Conservation (phyloP, 1,284 basidiomycete species). For the Neonothopanus nambi region DNA sequence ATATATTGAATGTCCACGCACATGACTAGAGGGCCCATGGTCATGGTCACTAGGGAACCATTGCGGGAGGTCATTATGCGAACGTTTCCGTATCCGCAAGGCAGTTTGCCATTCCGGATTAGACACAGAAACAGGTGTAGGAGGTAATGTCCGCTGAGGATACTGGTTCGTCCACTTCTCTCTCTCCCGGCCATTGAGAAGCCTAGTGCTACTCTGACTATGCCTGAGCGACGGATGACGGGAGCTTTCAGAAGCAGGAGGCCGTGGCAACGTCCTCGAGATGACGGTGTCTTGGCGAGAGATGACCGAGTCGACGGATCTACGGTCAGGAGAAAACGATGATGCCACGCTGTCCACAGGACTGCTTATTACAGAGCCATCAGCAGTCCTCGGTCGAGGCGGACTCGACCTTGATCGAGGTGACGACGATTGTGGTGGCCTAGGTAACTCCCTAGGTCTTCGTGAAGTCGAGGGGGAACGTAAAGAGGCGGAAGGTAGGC, state of each 20-base stretch:
- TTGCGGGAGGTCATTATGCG: constrained; percentile 7
- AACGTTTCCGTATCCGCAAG: constrained; percentile 12
- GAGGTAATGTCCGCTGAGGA: constrained; percentile 14
- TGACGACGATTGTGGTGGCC: constrained; percentile 15
- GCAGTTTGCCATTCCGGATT: constrained; percentile 8
- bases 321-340: constrained; percentile 4
- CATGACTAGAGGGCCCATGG: not conserved
- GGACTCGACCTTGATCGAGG: constrained; percentile 30
- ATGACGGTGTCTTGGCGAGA: constrained; percentile 3
- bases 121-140: constrained; percentile 11
- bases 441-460: constrained; percentile 25
- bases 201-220: constrained; percentile 14
- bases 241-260: constrained; percentile 5
- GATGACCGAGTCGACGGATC: constrained; percentile 13
- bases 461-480: constrained; percentile 21
- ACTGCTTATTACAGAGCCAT: not conserved
- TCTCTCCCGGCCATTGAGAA: constrained; percentile 7
- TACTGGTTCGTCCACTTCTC: constrained; percentile 15
- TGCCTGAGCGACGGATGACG: constrained; percentile 10
- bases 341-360: constrained; percentile 1
- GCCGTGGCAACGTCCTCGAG: constrained; percentile 9
- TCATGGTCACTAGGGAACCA: constrained; percentile 5
- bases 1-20: constrained; percentile 22
- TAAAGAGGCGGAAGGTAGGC: constrained; percentile 17
- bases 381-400: constrained; percentile 17